Base-by-base conservation (phyloP, 257 asterid species). In the Hygrophila difformis region DNA sequence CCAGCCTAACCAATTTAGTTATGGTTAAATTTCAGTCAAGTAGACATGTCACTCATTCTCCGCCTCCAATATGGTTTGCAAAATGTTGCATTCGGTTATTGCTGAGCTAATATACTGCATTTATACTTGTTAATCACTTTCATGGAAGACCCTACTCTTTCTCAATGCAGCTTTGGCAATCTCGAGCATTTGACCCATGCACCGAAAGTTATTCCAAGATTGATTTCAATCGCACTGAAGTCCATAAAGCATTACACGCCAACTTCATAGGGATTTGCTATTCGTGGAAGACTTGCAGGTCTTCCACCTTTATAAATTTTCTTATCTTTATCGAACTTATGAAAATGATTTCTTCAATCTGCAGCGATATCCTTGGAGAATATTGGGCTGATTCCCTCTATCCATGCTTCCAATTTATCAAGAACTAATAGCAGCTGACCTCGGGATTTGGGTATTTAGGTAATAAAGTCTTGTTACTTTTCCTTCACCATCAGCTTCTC, bases 361-460 rank as follows among this genome's bases (percentile, higher is more conserved):
- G 66, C 81, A 91, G 98, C 17, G 91, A 86, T 49, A 33, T 73
- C 28, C 86, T 91, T 14, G 93, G 96, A 39, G 41, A 70, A 56
- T 60, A 75, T 60, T 91, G 98, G 98, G 71, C 68, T 1, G 96
- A 91, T 74, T 68, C 98, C 55, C 98, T 82, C 28, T n/a, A n/a
- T n/a, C n/a, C n/a, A n/a, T n/a, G n/a, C n/a, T n/a, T n/a, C n/a
- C n/a, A n/a, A n/a, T n/a, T n/a, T n/a, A n/a, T n/a, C n/a, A n/a
- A n/a, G n/a, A n/a, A n/a, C n/a, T n/a, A n/a, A n/a, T n/a, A n/a
- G 75, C 79, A 12, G 92, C 86, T 34, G 95, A 96, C 45, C 39
- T 82, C 53, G 65, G 87, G 73, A 80, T 86, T 50, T 91, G 98
- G 98, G 98, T 91, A 38, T 86, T 71, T 60, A 91, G 98, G 98